Conservation (phyloP, 2,329 filamentous ascomycete genomes). For the Verticillium zaregamsianum region DNA sequence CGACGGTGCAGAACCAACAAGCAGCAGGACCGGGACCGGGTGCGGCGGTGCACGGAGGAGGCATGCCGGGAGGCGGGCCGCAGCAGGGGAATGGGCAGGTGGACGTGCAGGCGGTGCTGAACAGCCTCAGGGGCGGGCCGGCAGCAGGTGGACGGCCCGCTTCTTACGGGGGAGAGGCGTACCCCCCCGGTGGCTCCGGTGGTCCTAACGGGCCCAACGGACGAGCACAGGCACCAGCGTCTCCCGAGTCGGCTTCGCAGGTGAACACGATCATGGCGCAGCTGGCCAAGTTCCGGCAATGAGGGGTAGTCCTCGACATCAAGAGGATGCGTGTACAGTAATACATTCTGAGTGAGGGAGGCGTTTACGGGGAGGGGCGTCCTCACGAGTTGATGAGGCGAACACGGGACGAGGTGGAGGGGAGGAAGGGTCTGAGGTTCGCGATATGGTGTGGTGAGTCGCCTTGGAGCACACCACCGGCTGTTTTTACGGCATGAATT, state of each 20-base stretch:
- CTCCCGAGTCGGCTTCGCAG: constrained; percentile 41
- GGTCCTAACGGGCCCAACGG: constrained; percentile 20
- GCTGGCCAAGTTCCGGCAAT: constrained; percentile 61
- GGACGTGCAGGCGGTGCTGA: constrained; percentile 44
- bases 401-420: constrained; percentile 7
- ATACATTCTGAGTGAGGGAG: neutral
- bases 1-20: constrained; percentile 43
- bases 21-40: constrained; percentile 13
- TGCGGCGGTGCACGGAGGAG: neutral
- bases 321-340: too few relatives aligned
- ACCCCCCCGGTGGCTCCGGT: constrained; percentile 11
- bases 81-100: constrained; percentile 24
- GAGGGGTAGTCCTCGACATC: constrained; percentile 4
- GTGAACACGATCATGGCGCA: constrained; percentile 74
- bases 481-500: neutral
- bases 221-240: constrained; percentile 14
- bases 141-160: constrained; percentile 17
- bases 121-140: constrained; percentile 28
- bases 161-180: constrained; percentile 23
- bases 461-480: neutral
- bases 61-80: constrained; percentile 5
- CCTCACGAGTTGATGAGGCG: neutral
- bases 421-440: constrained; percentile 4
- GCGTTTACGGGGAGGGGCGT: neutral
- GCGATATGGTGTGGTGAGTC: neutral